Conservation (phyloP, 139 green algal genomes). For the Chlorella sp. region DNA sequence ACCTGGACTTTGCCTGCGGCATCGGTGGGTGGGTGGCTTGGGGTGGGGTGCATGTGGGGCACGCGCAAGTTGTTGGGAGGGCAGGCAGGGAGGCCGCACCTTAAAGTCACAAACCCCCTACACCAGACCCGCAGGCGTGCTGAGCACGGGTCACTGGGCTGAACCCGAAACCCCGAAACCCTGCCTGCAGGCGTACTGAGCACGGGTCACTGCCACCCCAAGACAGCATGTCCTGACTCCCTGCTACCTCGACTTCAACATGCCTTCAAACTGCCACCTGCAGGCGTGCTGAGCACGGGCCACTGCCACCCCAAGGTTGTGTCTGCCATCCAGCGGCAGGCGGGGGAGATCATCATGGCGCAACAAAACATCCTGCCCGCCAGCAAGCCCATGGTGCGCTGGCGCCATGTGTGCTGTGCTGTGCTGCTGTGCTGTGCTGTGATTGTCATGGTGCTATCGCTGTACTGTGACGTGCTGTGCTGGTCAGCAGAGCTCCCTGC, state of each 20-base stretch:
- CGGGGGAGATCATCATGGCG: conserved; percentile 72
- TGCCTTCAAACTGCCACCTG: neutral
- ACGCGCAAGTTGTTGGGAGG: too few species aligned
- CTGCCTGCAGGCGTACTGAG: too few species aligned
- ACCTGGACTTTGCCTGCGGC: conserved; percentile 80
- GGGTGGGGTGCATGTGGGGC: neutral
- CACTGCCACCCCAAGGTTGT: conserved; percentile 87
- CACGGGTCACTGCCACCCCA: neutral
- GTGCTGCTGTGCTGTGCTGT: neutral
- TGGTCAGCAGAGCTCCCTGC: conserved; percentile 83
- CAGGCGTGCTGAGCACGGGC: conserved; percentile 73
- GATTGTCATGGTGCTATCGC: conserved; percentile 8
- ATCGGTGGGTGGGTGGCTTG: conserved; percentile 57
- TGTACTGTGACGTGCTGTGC: too few species aligned
- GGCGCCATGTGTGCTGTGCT: neutral
- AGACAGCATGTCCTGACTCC: too few species aligned
- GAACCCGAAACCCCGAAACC: too few species aligned
- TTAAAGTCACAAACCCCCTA: too few species aligned
- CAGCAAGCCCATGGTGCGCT: conserved; percentile 34
- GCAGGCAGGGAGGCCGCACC: too few species aligned
- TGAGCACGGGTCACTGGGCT: conserved; percentile 86
- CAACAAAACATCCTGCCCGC: conserved; percentile 85
- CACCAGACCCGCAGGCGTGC: conserved; percentile 55
- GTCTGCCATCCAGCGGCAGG: conserved; percentile 80
- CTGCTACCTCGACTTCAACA: neutral